These are phyloP conservation scores for Chaetothyriales sp. DNA, from an alignment of 2,329 filamentous ascomycete genomes.

Conservation along the genomic window DNA sequence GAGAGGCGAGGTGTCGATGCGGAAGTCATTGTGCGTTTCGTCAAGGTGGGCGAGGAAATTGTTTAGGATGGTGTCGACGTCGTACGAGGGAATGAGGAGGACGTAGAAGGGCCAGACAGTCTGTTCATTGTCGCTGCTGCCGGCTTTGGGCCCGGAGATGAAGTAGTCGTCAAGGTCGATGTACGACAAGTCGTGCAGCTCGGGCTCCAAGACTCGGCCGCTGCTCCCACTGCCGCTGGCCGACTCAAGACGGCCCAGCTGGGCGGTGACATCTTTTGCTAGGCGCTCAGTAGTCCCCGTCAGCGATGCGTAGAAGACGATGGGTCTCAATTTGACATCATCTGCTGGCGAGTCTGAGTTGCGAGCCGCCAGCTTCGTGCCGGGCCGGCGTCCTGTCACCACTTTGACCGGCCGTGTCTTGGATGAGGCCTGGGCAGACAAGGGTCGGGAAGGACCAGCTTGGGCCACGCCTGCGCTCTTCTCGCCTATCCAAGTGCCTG, in stretches of 20 bases:
- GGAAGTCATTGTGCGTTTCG: conserved; percentile 93
- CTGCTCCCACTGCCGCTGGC: conserved; percentile 4
- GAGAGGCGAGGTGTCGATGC: conserved; percentile 79
- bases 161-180: conserved; percentile 92
- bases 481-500: neutral
- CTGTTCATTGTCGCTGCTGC: neutral
- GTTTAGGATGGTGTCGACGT: conserved; percentile 84
- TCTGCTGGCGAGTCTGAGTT: conserved; percentile 1
- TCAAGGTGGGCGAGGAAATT: conserved; percentile 75
- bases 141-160: conserved; percentile 53
- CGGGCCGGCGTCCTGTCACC: conserved; percentile 16
- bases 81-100: conserved; percentile 77
- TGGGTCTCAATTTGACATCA: conserved; percentile 38
- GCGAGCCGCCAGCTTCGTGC: conserved; percentile 1
- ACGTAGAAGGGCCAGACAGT: conserved; percentile 52
- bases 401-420: conserved; percentile 6
- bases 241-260: conserved; percentile 31
- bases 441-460: neutral
- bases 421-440: neutral
- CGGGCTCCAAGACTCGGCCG: conserved; percentile 38
- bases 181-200: conserved; percentile 65
- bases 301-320: conserved; percentile 82
- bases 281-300: conserved; percentile 69
- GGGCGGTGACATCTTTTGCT: conserved; percentile 49
- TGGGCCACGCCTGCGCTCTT: neutral